A percentile compares a stretch with the other conserved stretches of the same genome.
phyloP scores from a whole-genome alignment of 495 filamentous ascomycete genomes.

The Penicillium cosmopolitanum region DNA sequence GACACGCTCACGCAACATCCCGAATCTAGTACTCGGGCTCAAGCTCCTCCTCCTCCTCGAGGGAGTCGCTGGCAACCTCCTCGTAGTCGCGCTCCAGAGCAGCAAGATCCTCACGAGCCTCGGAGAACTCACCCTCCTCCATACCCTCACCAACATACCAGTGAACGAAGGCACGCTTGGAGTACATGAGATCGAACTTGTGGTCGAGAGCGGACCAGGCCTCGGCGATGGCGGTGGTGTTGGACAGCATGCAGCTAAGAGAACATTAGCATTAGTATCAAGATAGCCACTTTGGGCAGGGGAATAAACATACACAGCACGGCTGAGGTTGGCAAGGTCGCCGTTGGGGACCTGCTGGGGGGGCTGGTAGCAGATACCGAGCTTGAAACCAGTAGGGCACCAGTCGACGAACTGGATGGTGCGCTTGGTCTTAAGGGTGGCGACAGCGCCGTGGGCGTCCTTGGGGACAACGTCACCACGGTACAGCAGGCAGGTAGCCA shows the following conservation, averaged over 20 bases:
- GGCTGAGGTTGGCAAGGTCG: slow-evolving; percentile 95
- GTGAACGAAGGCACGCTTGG: slow-evolving; percentile 99
- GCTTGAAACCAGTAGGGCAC: slow-evolving; percentile 99
- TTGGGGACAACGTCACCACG: slow-evolving; percentile 97
- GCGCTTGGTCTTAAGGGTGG: slow-evolving; percentile 95
- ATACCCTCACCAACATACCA: slow-evolving; percentile 99
- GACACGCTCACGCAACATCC: slow-evolving; percentile 28
- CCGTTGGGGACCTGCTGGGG: slow-evolving; percentile 91
- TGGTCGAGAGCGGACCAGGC: slow-evolving; percentile 96
- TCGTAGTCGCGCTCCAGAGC: slow-evolving; percentile 99
- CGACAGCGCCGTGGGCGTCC: slow-evolving; percentile 88
- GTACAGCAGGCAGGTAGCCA: slow-evolving; percentile 98
- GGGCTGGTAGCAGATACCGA: slow-evolving; percentile 99
- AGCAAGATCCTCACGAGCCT: slow-evolving; percentile 97
- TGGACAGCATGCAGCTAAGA: slow-evolving; percentile 93
- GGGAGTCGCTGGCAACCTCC: slow-evolving; percentile 95
- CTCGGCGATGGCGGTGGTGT: slow-evolving; percentile 98
- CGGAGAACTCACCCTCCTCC: slow-evolving; percentile 99
- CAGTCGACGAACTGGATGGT: slow-evolving; percentile 99
- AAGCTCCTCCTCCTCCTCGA: slow-evolving; percentile 83
- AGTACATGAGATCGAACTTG: slow-evolving; percentile 99
- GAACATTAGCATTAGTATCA: slow-evolving; percentile 24
- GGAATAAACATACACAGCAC: slow-evolving; percentile 78
- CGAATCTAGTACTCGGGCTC: slow-evolving; percentile 92
- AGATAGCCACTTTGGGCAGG: background rate